Conservation (phyloP, 768 basidiomycete genomes). For the Lactifluus subvellereus region DNA sequence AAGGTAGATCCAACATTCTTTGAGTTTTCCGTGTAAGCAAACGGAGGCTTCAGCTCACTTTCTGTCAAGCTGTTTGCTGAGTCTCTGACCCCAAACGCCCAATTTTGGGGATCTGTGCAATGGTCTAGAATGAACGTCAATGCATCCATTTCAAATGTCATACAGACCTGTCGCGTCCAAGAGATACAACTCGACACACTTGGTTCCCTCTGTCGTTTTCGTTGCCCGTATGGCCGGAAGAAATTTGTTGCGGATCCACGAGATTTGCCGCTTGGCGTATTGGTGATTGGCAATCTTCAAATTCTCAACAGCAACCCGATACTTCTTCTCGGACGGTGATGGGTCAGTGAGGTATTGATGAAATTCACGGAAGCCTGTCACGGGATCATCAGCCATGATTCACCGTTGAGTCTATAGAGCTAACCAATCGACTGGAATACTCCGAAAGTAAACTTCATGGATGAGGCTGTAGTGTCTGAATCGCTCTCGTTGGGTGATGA, state of each 20-base stretch:
- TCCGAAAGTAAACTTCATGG: constrained; percentile 66
- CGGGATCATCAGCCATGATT: background rate
- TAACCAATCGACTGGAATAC: constrained; percentile 93
- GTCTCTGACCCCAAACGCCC: constrained; percentile 51
- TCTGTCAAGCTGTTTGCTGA: constrained; percentile 45
- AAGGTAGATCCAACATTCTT: background rate
- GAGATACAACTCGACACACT: constrained; percentile 46
- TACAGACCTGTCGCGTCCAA: constrained; percentile 61
- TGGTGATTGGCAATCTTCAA: constrained; percentile 87
- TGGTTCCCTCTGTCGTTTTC: constrained; percentile 32
- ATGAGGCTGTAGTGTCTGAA: background rate
- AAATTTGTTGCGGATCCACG: constrained; percentile 89
- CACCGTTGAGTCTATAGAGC: constrained; percentile 8
- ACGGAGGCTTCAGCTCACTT: constrained; percentile 33
- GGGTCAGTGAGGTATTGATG: constrained; percentile 51
- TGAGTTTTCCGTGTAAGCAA: background rate
- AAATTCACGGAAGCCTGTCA: constrained; percentile 89
- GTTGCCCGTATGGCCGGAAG: constrained; percentile 61
- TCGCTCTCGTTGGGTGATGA: constrained; percentile 5
- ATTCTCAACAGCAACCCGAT: constrained; percentile 54
- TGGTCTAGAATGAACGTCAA: constrained; percentile 32
- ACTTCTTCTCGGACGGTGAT: constrained; percentile 34
- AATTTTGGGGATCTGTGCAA: constrained; percentile 29
- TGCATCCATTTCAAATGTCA: constrained; percentile 32
- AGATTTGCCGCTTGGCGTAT: constrained; percentile 87